Evolutionary conservation across 371 early-diverging fungal genomes (phyloP).

Genomic region (Mortierella sp.): DNA sequence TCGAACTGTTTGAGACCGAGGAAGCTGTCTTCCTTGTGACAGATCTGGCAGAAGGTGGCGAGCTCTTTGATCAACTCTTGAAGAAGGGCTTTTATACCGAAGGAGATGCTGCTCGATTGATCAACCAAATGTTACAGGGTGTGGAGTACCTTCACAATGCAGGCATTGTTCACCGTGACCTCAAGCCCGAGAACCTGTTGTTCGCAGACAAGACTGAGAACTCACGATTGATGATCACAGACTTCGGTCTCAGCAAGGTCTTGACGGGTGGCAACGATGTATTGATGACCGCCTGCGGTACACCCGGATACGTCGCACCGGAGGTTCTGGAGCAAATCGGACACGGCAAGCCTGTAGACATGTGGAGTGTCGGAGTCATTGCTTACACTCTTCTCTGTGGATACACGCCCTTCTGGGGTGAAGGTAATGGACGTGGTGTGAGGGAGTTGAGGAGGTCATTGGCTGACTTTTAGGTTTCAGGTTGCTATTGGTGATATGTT

Average conservation of each 20-base stretch:
- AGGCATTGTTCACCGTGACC: conserved; percentile 87
- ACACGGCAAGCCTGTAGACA: conserved; percentile 78
- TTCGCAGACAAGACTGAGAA: conserved; percentile 63
- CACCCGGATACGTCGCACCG: conserved; percentile 89
- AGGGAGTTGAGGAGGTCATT: too few species aligned
- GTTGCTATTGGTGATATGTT: neutral
- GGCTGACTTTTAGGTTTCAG: neutral
- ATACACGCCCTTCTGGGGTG: conserved; percentile 87
- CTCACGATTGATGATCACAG: conserved; percentile 74
- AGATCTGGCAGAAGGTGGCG: conserved; percentile 88
- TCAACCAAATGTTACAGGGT: conserved; percentile 82
- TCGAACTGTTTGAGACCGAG: conserved; percentile 80
- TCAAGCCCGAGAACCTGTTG: conserved; percentile 87
- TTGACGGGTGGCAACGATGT: conserved; percentile 72
- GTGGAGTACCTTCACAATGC: conserved; percentile 82
- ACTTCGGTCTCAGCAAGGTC: conserved; percentile 85
- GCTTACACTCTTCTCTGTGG: conserved; percentile 88
- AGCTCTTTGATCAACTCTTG: conserved; percentile 86
- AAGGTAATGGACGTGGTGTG: conserved; percentile 45
- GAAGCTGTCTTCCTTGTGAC: conserved; percentile 86
- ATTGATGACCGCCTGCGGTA: conserved; percentile 85
- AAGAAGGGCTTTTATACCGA: conserved; percentile 83
- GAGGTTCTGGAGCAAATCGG: conserved; percentile 81
- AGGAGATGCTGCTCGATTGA: conserved; percentile 71
- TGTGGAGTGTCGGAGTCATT: conserved; percentile 94